A percentile compares a stretch with the other conserved stretches of the same genome.
phyloP scores from a whole-genome alignment of 306 rosid species.

The Parietaria judaica region DNA sequence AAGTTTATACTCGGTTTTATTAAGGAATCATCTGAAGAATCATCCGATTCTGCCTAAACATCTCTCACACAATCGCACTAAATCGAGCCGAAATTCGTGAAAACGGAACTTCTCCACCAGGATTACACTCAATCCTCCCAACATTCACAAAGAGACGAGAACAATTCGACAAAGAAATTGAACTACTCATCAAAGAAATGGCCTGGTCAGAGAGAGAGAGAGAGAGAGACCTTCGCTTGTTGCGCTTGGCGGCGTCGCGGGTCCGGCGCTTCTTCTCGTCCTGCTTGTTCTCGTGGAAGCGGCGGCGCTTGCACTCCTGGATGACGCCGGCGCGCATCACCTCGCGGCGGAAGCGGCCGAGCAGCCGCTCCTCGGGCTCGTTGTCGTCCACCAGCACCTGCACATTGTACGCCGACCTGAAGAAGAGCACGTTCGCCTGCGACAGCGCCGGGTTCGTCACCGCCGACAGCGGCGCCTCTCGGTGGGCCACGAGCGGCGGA shows the following conservation, averaged over 20 bases:
- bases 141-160: no score
- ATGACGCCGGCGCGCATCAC: conserved; percentile 74
- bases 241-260: conserved; percentile 88
- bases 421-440: conserved; percentile 38
- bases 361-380: conserved; percentile 75
- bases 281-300: conserved; percentile 55
- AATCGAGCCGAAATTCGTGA: no score
- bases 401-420: conserved; percentile 50
- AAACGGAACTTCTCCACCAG: no score
- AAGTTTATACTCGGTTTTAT: no score
- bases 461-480: conserved; percentile 32
- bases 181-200: no score
- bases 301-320: conserved; percentile 66
- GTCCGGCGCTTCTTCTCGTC: conserved; percentile 66
- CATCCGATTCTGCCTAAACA: no score
- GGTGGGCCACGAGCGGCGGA: conserved; percentile 21
- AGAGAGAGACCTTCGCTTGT: conserved; percentile 45
- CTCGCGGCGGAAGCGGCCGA: conserved; percentile 64
- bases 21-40: no score
- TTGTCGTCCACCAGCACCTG: conserved; percentile 60
- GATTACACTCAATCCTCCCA: no score
- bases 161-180: no score
- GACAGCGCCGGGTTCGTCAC: conserved; percentile 55
- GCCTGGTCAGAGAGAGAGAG: no score
- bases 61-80: no score